phyloP scores from a whole-genome alignment of 805 yeast species.

The Metschnikowia baotianmanensis region DNA sequence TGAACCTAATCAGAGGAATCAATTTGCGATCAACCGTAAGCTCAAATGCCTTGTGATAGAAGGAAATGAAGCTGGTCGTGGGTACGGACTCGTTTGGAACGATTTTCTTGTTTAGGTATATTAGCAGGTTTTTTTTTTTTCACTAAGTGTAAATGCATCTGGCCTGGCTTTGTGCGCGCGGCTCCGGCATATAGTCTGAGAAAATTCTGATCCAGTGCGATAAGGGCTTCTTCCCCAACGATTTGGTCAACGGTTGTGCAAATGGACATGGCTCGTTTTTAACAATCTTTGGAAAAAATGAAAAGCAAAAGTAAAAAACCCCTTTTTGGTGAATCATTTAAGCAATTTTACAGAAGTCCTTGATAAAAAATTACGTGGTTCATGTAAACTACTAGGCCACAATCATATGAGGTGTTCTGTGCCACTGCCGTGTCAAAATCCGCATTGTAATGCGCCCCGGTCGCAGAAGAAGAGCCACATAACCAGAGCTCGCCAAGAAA shows the following conservation, averaged over 20 bases:
- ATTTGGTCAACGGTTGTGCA: background rate
- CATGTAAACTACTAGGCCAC: no score
- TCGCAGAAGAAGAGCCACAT: no score
- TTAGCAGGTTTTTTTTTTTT: constrained; percentile 13
- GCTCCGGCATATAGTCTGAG: constrained; percentile 2
- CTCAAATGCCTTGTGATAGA: constrained; percentile 6
- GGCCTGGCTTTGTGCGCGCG: constrained; percentile 10
- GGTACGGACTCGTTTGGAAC: constrained; percentile 8
- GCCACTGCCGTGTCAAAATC: no score
- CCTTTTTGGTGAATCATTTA: no score
- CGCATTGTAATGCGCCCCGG: no score
- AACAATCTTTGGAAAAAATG: no score
- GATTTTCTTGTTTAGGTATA: constrained; percentile 1
- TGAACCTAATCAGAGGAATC: constrained; percentile 21
- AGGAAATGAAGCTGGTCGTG: constrained; percentile 5
- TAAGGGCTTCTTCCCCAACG: constrained; percentile 14
- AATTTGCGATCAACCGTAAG: constrained; percentile 5
- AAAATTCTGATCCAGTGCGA: constrained; percentile 7
- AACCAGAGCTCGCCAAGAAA: no score
- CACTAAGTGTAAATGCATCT: constrained; percentile 12
- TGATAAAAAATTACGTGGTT: no score
- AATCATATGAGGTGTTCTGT: no score
- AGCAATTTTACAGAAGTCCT: no score
- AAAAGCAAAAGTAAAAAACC: no score
- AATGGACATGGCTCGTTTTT: no score